A percentile compares a stretch with the other conserved stretches of the same genome.
Evolutionary conservation across 208 protist species (phyloP).

Genomic region (Wallacemonas sp.): DNA sequence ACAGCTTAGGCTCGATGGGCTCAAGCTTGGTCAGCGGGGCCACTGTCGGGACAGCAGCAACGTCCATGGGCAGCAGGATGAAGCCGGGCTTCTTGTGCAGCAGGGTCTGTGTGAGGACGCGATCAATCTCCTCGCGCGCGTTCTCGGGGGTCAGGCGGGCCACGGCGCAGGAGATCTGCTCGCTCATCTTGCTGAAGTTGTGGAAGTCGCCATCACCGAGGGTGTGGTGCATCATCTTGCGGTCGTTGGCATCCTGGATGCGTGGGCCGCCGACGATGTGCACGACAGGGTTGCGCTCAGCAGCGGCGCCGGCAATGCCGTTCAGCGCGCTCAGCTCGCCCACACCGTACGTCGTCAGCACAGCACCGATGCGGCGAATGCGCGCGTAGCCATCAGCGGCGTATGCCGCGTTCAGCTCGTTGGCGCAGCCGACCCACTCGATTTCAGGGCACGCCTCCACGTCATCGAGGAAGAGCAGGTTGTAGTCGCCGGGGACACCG

Average conservation of each 20-base stretch:
- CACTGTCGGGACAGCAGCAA: constrained; percentile 5
- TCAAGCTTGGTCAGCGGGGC: constrained; percentile 19
- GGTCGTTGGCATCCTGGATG: constrained; percentile 17
- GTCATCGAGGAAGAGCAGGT: constrained; percentile 53
- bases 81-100: constrained; percentile 33
- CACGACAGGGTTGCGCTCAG: constrained; percentile 36
- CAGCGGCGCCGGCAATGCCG: constrained; percentile 32
- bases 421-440: constrained; percentile 48
- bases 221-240: constrained; percentile 36
- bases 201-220: constrained; percentile 37
- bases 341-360: constrained; percentile 55
- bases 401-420: constrained; percentile 60
- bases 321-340: constrained; percentile 54
- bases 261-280: constrained; percentile 41
- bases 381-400: constrained; percentile 48
- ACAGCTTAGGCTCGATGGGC: background rate
- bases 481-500: constrained; percentile 55
- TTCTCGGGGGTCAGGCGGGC: constrained; percentile 16
- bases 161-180: constrained; percentile 25
- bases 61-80: constrained; percentile 36
- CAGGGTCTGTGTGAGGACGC: constrained; percentile 23
- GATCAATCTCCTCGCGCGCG: constrained; percentile 34
- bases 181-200: constrained; percentile 28
- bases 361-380: constrained; percentile 40
- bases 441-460: constrained; percentile 26